Base-by-base conservation (phyloP, 2,329 filamentous ascomycete species). In the Trichoderma aggressivum region DNA sequence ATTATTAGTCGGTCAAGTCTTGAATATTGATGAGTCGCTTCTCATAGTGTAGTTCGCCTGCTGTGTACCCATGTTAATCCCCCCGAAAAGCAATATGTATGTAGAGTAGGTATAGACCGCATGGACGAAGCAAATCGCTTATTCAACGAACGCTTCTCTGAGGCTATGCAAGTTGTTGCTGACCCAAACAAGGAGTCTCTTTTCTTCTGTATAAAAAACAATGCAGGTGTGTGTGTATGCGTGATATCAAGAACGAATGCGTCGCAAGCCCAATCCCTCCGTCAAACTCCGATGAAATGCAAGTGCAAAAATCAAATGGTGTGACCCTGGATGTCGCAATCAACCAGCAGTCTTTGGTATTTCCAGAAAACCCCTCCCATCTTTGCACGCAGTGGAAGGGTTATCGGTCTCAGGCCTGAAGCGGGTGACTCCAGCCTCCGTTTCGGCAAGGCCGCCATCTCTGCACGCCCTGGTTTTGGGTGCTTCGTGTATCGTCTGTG, bases 41-140 rank as follows among this genome's bases (percentile, higher is more conserved):
- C 50, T 66, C 63, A 39, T 50, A 50, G 63, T 43, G 18, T 58
- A 66, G 56, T 58, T 43, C 24, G 47, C 47, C 63, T 58, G 50
- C 53, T 58, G 47, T 39, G 56, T 26, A 64, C 32, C 26, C 36
- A 36, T 62, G 34, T 34, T 50, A 47, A 61, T 26, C 16, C 62
- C 63, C 43, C 43, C n/a, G 32, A 39, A 66, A 58, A 43, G n/a
- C 26, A 59, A 66, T 72, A 59, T 64, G 11, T 72, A 63, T 36
- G 34, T 39, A 39, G 1, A 16, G 2, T 34, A 36, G 7, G 16
- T 43, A 39, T 72, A 64, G 59, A 60, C 55, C 39, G 43, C 55
- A 72, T 50, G 47, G 70, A 66, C 68, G 70, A 70, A 73, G 69
- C 60, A 73, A 66, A 55, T 39, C 72, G 72, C 72, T 73, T 55